phyloP scores from a whole-genome alignment of 192 early-diverging fungal genomes.

The Lobosporangium transversale region DNA sequence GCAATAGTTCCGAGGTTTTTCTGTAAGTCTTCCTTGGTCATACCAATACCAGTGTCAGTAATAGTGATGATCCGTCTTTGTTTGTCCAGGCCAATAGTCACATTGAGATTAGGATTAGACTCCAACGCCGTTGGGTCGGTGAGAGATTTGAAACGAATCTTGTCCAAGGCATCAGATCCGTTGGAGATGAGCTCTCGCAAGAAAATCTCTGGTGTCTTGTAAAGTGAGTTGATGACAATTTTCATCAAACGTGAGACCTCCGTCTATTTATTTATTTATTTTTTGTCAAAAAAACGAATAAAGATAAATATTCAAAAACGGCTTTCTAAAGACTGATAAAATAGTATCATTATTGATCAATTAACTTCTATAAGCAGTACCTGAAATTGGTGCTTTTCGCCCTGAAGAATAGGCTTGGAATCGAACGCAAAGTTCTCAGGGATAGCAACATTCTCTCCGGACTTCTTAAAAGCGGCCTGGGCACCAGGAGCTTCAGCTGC shows the following conservation, averaged over 20 bases:
- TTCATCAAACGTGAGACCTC: conserved; percentile 93
- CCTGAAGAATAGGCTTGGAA: conserved; percentile 22
- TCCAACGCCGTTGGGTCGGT: conserved; percentile 71
- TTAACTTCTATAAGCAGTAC: too few species aligned
- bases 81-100: conserved; percentile 82
- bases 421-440: conserved; percentile 51
- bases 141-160: conserved; percentile 84
- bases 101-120: conserved; percentile 78
- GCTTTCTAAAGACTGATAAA: too few species aligned
- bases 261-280: too few species aligned
- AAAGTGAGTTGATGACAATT: conserved; percentile 95
- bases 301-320: too few species aligned
- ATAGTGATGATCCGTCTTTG: conserved; percentile 83
- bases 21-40: conserved; percentile 89
- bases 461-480: conserved; percentile 38
- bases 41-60: conserved; percentile 94
- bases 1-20: conserved; percentile 98
- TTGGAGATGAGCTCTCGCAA: conserved; percentile 97
- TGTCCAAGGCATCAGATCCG: conserved; percentile 95
- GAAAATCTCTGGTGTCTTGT: conserved; percentile 96
- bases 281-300: too few species aligned
- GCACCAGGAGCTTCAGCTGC: conserved; percentile 42
- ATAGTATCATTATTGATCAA: too few species aligned
- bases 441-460: conserved; percentile 32
- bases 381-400: conserved; percentile 52